Percentiles rank a stretch among this genome's conserved stretches.
These are phyloP conservation scores for Puccinia horiana DNA, from an alignment of 1,284 basidiomycete genomes.

Conservation along the genomic window DNA sequence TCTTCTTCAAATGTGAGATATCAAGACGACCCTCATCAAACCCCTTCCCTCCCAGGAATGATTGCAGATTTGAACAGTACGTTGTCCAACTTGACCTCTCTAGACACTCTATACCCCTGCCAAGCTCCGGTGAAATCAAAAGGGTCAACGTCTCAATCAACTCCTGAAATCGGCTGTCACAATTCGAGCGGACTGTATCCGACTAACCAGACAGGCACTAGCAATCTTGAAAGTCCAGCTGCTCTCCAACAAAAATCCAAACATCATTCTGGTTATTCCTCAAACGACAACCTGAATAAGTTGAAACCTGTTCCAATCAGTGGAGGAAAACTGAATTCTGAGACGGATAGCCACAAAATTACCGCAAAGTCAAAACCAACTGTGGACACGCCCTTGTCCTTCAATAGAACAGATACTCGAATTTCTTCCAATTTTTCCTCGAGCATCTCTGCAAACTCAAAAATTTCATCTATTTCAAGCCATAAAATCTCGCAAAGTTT, in stretches of 20 bases:
- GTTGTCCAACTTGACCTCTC: constrained; percentile 4
- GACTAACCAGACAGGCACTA: neutral
- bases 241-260: neutral
- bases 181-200: neutral
- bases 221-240: neutral
- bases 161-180: neutral
- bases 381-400: neutral
- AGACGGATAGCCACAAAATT: neutral
- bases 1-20: neutral
- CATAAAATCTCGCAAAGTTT: neutral
- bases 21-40: neutral
- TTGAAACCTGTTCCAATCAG: neutral
- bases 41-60: neutral
- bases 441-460: neutral
- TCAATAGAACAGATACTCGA: neutral
- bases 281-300: neutral
- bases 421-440: neutral
- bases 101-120: neutral
- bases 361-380: neutral
- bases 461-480: neutral
- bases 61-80: neutral
- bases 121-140: neutral
- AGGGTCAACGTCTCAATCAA: neutral
- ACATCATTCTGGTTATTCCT: neutral
- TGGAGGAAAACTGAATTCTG: neutral